Base-by-base conservation (phyloP, 164 flowering plant genomes). In the Nymphaea colorata region DNA sequence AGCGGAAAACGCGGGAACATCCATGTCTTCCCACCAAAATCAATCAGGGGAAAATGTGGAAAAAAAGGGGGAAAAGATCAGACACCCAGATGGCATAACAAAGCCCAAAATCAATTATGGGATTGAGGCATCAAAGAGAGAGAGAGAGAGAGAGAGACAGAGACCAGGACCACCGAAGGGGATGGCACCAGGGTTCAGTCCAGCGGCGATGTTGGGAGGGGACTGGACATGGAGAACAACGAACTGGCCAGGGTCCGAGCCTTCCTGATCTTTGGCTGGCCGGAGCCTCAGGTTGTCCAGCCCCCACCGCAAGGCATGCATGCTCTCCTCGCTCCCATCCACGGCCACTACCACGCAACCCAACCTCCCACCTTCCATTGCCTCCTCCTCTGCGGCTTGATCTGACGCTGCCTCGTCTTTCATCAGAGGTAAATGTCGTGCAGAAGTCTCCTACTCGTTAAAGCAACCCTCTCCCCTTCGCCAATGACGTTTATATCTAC, bases 111-210 rank as follows among this genome's bases (percentile, higher is more conserved):
- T 55, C 16, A 8, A 25, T 25, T 25, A 25, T 25, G 36, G 36
- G 36, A 25, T 25, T 25, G 36, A 25, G 36, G 36, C 36, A 25
- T 25, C 36, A 25, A 25, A 25, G 11, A 6, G 62, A 42, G 64
- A 36, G 43, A 17, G 12, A 42, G 3, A 68, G 41, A 17, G 6
- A 36, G 15, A 53, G 10, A 55, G 3, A 3, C 2, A 43, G 6
- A 64, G 73, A 91, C 97, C 79, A 70, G 97, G 95, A 0, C 93
- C 93, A 45, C 91, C 91, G 70, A 89, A 91, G 64, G 97, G 96
- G 66, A 91, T 91, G 41, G 81, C 69, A 16, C 85, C 91, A 64
- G 97, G 96, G 65, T 74, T 89, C 66, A 91, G 75, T 18, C 90
- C 91, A 64, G 77, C 73, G 69, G 84, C 78, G 78, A 89, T 83